Evolutionary conservation across 139 green algal genomes (phyloP).

Genomic region (Micractinium conductrix): DNA sequence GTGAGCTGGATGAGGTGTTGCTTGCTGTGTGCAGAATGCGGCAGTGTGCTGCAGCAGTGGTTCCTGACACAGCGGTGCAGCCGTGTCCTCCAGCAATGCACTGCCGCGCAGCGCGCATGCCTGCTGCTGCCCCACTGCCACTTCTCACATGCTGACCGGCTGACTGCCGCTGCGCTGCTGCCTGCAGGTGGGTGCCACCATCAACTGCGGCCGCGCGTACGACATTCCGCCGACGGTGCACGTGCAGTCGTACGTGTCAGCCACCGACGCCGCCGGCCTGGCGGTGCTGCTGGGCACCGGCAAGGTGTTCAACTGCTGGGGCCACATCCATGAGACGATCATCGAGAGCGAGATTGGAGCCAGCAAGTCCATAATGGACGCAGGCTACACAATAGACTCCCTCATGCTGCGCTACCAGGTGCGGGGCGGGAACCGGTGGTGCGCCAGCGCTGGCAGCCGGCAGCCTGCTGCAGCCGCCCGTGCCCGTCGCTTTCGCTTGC

Average conservation of each 20-base stretch:
- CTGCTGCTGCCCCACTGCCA: too few relatives aligned
- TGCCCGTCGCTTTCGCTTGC: too few relatives aligned
- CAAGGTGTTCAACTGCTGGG: constrained; percentile 52
- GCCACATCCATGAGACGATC: constrained; percentile 48
- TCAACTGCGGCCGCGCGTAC: constrained; percentile 51
- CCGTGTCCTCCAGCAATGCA: too few relatives aligned
- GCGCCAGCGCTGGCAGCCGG: not conserved
- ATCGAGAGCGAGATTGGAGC: constrained; percentile 56
- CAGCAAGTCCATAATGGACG: constrained; percentile 51
- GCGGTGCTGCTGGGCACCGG: constrained; percentile 39
- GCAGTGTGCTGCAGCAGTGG: too few relatives aligned
- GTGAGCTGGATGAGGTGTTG: constrained; percentile 21
- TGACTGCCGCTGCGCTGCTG: too few relatives aligned
- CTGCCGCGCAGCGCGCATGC: too few relatives aligned
- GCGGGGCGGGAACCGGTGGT: not conserved
- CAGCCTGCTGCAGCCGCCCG: too few relatives aligned
- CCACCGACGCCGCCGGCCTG: constrained; percentile 57
- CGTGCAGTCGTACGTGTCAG: constrained; percentile 60
- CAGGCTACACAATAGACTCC: constrained; percentile 59
- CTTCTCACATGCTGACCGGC: too few relatives aligned
- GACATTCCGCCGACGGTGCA: constrained; percentile 45
- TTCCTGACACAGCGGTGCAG: too few relatives aligned
- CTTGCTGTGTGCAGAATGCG: too few relatives aligned
- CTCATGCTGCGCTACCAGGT: constrained; percentile 67
- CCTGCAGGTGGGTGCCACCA: constrained; percentile 53